Conservation (phyloP, 495 filamentous ascomycete species). For the Penicillium fimorum region DNA sequence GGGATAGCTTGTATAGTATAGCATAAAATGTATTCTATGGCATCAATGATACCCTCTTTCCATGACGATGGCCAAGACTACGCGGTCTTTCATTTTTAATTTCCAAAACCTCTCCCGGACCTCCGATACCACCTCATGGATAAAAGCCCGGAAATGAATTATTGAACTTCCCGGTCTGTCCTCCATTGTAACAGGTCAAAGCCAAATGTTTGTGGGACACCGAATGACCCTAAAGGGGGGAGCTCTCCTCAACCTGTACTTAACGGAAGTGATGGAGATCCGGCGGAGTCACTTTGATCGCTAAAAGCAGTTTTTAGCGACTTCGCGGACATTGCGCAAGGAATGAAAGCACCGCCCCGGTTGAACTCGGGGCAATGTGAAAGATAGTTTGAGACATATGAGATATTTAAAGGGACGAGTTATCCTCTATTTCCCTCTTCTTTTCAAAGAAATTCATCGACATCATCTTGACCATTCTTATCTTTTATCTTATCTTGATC, state of each 20-base stretch:
- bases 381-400: background rate
- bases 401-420: slow-evolving; percentile 3
- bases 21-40: slow-evolving; percentile 16
- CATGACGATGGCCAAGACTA: background rate
- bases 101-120: background rate
- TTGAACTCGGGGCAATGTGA: slow-evolving; percentile 12
- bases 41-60: slow-evolving; percentile 22
- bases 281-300: slow-evolving; percentile 38
- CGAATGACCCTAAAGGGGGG: slow-evolving; percentile 31
- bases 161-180: slow-evolving; percentile 1
- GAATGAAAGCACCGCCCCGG: slow-evolving; percentile 16
- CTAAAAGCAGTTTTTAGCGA: slow-evolving; percentile 55
- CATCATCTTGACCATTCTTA: slow-evolving; percentile 11
- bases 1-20: slow-evolving; percentile 18
- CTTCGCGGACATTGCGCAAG: slow-evolving; percentile 17
- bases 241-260: slow-evolving; percentile 53
- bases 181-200: slow-evolving; percentile 16
- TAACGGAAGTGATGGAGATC: slow-evolving; percentile 45
- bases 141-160: slow-evolving; percentile 17
- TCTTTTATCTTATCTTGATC: slow-evolving; percentile 31
- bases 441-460: background rate
- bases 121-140: slow-evolving; percentile 1
- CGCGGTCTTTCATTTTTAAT: background rate
- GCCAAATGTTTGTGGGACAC: slow-evolving; percentile 22
- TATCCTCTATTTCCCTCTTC: background rate